Evolutionary conservation across 2,329 filamentous ascomycete genomes (phyloP), one percentile per base, ranked within the genome.

Genomic region (Cladosporium sp.): DNA sequence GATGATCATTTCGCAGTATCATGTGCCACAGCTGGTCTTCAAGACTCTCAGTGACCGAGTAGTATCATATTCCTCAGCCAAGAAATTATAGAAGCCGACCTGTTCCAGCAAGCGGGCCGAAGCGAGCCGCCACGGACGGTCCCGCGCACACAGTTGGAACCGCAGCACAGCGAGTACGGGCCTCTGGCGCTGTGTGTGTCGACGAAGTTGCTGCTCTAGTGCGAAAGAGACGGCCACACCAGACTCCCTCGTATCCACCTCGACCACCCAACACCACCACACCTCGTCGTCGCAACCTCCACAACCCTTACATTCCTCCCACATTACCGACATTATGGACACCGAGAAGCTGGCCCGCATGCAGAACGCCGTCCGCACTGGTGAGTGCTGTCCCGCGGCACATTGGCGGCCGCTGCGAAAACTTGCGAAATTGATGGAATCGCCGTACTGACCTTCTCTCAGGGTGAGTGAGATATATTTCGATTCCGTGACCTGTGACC

Each of bases 331-430:
- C 49, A 59, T 47, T 62, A 83, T 84, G 80, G 80, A 84, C 78
- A 74, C 78, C 66, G 79, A 79, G 70, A 84, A 83, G 77, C 72
- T 84, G 67, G 79, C 78, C 69, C 79, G 72, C 69, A 79, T 84
- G 78, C 80, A 83, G 72, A 75, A 77, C 72, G 79, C 78, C 64
- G 79, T 80, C 68, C 78, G 80, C 70, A 88, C 84, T 74, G 85
- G 85, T 88, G 82, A 65, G 84, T 82, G 15, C 9, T 12, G 11
- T 1, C 33, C 20, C 20, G 18, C 33, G 38, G 48, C 39, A 8
- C 32, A 19, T 42, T 12, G 13, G 27, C 20, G 15, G 33, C 19
- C 20, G 19, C 15, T 27, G 22, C 18, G 36, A 15, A 39, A 48
- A 48, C 25, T 40, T 48, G 45, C 45, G 48, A 50, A 43, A 50